Evolutionary conservation across 257 asterid species (phyloP).

Genomic region (Solanum sparsipilum): DNA sequence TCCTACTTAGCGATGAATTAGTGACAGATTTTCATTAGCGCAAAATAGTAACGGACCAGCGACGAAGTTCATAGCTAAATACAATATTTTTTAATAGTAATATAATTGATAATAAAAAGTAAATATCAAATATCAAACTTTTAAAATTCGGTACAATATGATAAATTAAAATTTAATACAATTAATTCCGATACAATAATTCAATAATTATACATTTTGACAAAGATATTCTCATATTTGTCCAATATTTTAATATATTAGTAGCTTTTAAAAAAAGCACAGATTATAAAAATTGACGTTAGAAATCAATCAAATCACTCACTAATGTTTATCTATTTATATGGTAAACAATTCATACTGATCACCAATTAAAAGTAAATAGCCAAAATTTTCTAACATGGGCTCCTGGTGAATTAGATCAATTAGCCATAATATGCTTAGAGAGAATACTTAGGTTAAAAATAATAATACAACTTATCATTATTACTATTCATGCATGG

Average conservation of each 20-base stretch:
- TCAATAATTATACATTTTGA: not conserved
- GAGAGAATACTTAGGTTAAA: not conserved
- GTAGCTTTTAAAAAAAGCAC: not conserved
- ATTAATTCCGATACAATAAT: not conserved
- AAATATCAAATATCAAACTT: not conserved
- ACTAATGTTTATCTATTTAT: not conserved
- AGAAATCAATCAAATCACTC: not conserved
- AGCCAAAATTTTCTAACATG: not conserved
- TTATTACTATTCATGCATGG: not conserved
- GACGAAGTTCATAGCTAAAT: no score
- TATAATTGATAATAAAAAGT: not conserved
- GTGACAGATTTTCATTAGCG: no score
- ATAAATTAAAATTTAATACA: not conserved
- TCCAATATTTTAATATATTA: not conserved
- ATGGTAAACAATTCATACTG: not conserved
- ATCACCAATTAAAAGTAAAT: not conserved
- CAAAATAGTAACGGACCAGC: no score
- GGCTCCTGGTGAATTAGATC: not conserved
- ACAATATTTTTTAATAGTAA: no score
- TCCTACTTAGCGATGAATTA: no score
- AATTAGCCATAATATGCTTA: not conserved
- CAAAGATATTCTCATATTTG: not conserved
- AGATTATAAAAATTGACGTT: no score
- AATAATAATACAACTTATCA: not conserved
- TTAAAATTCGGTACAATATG: not conserved